Base-by-base conservation (phyloP, 2,329 filamentous ascomycete species). In the Talaromyces albobiverticillius region DNA sequence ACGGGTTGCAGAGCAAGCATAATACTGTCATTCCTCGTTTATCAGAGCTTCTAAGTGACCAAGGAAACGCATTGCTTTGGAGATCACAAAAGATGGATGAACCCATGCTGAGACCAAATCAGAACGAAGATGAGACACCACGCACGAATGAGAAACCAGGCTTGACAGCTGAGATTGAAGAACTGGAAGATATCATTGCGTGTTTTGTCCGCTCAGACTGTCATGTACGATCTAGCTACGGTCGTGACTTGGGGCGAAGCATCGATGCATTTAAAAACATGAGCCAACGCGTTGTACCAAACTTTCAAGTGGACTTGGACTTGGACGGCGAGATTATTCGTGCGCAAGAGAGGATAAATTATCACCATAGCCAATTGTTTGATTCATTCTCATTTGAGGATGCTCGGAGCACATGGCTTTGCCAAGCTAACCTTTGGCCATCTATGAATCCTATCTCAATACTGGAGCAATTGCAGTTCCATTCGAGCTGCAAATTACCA, bases 391-490 rank as follows among this genome's bases (percentile, higher is more conserved):
- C 60, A n/a, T 38, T 47, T 3, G 26, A 59, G 6, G 65, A 74
- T 56, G n/a, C 55, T 18, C 65, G 67, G 26, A 59, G 56, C 7
- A 51, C 46, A 4, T 80, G 77, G 77, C 66, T 79, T 0, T 54
- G 64, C n/a, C 38, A 61, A 20, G 72, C 64, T 2, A 63, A 64
- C 3, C 60, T 79, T 0, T 78, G 72, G 69, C 79, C 77, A 1
- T 65, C 59, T 1, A 57, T 75, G n/a, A 76, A 68, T 0, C 65
- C 69, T 0, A 49, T 70, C 0, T 65, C 72, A 1, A 59, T 82
- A 1, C 67, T 81, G 1, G 65, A 74, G n/a, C 70, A 74, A 14
- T 61, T 81, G 0, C 67, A 73, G 14, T 72, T 69, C 0, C 71
- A 61, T 0, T 65, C 66, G 0, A 54, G 36, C 1, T 38, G 46